Evolutionary conservation across 176 grass and related monocot genomes (phyloP), one percentile per base, ranked within the genome.

Genomic region (Aegilops sharonensis): DNA sequence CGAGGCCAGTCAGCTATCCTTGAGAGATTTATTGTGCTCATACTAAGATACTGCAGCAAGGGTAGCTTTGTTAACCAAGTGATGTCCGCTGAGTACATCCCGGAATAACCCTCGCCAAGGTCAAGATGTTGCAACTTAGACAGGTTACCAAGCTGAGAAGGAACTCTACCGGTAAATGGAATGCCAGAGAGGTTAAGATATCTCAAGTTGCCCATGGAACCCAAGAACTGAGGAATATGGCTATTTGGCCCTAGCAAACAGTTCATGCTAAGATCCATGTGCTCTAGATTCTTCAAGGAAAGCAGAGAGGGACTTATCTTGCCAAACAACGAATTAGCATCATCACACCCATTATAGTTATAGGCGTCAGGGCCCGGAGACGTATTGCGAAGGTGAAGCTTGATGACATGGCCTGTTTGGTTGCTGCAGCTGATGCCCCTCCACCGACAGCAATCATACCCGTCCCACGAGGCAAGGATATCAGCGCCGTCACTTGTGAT

Each of bases 261-360:
- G 35, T 91, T 88, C 45, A 11, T 48, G 25, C 90, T 91, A 14
- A 88, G 86, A 52, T 88, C 90, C 27, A 91, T 67, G 63, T 85
- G 3, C 3, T 36, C 63, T 1, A 91, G 21, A 12, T 47, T 13
- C 65, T 77, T 50, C 6, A 92, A 48, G 2, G 54, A 8, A 21
- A 83, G 21, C 31, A 92, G 36, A 32, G 86, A 88, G 29, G 71
- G 35, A 52, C 70, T 89, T 83, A 92, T 92, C 37, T 88, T 42
- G 3, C 86, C 90, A 0, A 24, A 17, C 69, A 91, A 82, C 1
- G 11, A 23, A 11, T 52, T 63, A 8, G 4, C 1, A 54, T 57
- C 8, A 10, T n/a, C 11, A 27, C 2, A 72, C 35, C 15, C 64
- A 29, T 47, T 47, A 1, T 47, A 47, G 11, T 47, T 47, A 47